Evolutionary conservation across 345 rosid genomes (phyloP).

Genomic region (Erysimum cheiranthoides): DNA sequence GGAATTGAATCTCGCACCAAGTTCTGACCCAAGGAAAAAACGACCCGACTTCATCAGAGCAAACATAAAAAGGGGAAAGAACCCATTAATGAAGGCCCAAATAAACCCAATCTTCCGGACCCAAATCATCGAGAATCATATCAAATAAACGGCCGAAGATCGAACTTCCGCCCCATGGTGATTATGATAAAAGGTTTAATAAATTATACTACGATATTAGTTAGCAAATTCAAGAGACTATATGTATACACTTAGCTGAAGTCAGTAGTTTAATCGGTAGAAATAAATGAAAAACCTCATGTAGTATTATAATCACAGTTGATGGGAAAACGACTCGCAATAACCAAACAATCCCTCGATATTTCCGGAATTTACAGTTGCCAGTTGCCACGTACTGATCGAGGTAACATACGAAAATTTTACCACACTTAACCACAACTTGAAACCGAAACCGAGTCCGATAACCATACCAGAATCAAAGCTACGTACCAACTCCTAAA

Average conservation of each 20-base stretch:
- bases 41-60: too few relatives aligned
- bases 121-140: too few relatives aligned
- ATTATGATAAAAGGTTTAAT: neutral
- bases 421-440: neutral
- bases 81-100: too few relatives aligned
- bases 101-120: too few relatives aligned
- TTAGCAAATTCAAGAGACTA: neutral
- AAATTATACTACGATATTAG: neutral
- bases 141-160: too few relatives aligned
- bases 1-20: too few relatives aligned
- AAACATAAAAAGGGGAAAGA: too few relatives aligned
- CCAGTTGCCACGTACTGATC: neutral
- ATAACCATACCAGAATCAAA: neutral
- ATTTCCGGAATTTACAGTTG: neutral
- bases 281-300: conserved; percentile 14
- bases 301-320: neutral
- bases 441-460: neutral
- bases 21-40: too few relatives aligned
- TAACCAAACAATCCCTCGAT: neutral
- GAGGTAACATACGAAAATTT: neutral
- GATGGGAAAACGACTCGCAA: neutral
- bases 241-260: neutral
- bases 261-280: neutral
- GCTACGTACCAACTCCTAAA: neutral
- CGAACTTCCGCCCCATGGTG: too few relatives aligned